These are phyloP conservation scores for Chlorella vulgaris DNA, from an alignment of 139 green algal genomes.

Conservation along the genomic window DNA sequence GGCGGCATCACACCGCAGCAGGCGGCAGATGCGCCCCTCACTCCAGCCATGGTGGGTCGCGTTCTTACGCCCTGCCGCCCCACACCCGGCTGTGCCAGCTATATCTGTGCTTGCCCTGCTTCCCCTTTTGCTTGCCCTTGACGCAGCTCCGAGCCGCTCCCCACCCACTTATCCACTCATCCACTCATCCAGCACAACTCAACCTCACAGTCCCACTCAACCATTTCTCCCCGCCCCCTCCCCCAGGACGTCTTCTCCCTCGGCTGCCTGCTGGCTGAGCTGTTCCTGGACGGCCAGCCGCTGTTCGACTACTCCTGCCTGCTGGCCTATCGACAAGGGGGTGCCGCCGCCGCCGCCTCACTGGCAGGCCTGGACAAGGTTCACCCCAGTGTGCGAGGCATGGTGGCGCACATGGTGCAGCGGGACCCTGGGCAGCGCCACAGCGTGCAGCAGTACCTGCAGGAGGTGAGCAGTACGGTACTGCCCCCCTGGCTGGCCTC, in stretches of 20 bases:
- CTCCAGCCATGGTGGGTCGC: slow-evolving; percentile 58
- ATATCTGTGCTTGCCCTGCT: neutral
- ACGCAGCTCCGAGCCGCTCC: too few relatives aligned
- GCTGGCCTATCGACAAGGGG: slow-evolving; percentile 69
- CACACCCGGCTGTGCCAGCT: neutral
- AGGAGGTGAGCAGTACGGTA: slow-evolving; percentile 22
- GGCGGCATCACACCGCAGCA: neutral
- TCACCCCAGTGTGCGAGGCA: slow-evolving; percentile 52
- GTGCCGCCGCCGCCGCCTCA: slow-evolving; percentile 31
- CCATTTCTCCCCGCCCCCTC: neutral
- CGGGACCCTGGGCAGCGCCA: slow-evolving; percentile 73
- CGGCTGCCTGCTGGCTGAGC: slow-evolving; percentile 95
- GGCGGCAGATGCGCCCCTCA: slow-evolving; percentile 16
- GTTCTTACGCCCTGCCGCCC: neutral
- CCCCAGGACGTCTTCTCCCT: slow-evolving; percentile 90
- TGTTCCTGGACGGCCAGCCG: slow-evolving; percentile 87
- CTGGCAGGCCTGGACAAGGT: slow-evolving; percentile 33
- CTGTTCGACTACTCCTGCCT: slow-evolving; percentile 84
- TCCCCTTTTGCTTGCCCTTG: too few relatives aligned
- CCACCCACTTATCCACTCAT: too few relatives aligned
- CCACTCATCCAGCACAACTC: neutral
- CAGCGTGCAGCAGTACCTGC: slow-evolving; percentile 74
- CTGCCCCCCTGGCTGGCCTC: slow-evolving; percentile 79
- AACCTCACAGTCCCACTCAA: neutral
- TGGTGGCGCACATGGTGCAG: slow-evolving; percentile 94